These are phyloP conservation scores for Pyrenochaeta sp. DNA, from an alignment of 2,329 filamentous ascomycete genomes.

Conservation along the genomic window DNA sequence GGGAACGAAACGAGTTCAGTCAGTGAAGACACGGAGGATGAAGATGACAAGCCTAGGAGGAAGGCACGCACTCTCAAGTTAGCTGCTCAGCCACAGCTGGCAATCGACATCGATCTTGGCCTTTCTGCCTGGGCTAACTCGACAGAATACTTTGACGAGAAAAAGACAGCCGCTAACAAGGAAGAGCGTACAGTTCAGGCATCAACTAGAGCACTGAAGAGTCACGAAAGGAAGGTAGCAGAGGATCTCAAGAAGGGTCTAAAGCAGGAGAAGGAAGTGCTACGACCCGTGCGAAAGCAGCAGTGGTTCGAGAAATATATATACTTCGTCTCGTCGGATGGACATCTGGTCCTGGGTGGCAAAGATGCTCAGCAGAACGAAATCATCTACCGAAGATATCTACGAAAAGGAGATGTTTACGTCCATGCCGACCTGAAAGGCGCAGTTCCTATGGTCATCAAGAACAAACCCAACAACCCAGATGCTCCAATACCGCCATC, in stretches of 20 bases:
- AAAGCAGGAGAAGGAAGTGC: slow-evolving; percentile 88
- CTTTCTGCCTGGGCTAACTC: slow-evolving; percentile 90
- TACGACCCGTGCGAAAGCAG: slow-evolving; percentile 82
- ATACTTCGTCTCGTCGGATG: slow-evolving; percentile 95
- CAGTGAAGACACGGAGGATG: slow-evolving; percentile 68
- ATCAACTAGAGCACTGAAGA: slow-evolving; percentile 84
- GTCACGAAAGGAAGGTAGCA: slow-evolving; percentile 85
- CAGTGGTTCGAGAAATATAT: slow-evolving; percentile 98
- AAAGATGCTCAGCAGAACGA: slow-evolving; percentile 91
- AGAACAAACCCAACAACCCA: slow-evolving; percentile 79
- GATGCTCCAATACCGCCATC: slow-evolving; percentile 91
- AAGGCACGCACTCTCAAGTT: slow-evolving; percentile 52
- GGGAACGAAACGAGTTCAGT: slow-evolving; percentile 71
- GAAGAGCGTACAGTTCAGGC: slow-evolving; percentile 86
- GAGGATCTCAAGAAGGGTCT: slow-evolving; percentile 86
- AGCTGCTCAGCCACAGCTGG: slow-evolving; percentile 59
- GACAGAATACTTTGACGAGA: slow-evolving; percentile 89
- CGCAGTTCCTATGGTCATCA: slow-evolving; percentile 85
- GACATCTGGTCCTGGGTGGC: slow-evolving; percentile 89
- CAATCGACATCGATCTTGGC: slow-evolving; percentile 84
- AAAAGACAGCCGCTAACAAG: slow-evolving; percentile 82
- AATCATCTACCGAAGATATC: slow-evolving; percentile 84
- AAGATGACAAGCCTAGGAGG: slow-evolving; percentile 59
- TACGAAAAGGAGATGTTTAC: slow-evolving; percentile 90
- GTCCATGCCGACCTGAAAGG: slow-evolving; percentile 89